These are phyloP conservation scores for Arabidopsis suecica DNA, from an alignment of 345 rosid genomes.

Conservation along the genomic window DNA sequence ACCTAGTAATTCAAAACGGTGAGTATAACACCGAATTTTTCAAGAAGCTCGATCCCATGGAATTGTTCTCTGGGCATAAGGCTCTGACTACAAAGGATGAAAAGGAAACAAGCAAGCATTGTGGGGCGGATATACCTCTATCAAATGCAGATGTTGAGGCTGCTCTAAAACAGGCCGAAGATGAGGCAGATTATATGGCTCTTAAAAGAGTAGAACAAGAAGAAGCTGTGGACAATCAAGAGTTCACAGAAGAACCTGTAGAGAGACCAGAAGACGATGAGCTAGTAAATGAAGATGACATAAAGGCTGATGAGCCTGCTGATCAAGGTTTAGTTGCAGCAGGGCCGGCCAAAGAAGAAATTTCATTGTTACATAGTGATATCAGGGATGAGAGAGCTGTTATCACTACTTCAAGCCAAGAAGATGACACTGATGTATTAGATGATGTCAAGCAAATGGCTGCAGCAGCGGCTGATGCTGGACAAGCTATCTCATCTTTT, in stretches of 20 bases:
- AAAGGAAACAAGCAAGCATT: constrained; percentile 54
- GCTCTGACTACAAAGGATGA: constrained; percentile 62
- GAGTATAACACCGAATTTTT: constrained; percentile 96
- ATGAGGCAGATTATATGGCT: constrained; percentile 99
- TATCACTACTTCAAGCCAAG: constrained; percentile 63
- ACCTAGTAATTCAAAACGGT: constrained; percentile 98
- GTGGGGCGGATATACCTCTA: constrained; percentile 60
- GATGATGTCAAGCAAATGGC: constrained; percentile 97
- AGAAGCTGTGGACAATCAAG: constrained; percentile 99
- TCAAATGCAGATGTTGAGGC: constrained; percentile 98
- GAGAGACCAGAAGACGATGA: constrained; percentile 96
- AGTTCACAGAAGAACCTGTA: constrained; percentile 93
- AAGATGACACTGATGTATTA: constrained; percentile 86
- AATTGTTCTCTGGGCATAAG: constrained; percentile 87
- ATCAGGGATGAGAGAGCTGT: constrained; percentile 62
- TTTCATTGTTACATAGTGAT: constrained; percentile 43
- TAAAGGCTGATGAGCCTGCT: constrained; percentile 73
- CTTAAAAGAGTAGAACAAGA: constrained; percentile 96
- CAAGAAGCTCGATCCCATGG: constrained; percentile 99
- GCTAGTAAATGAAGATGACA: constrained; percentile 77
- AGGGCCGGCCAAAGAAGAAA: constrained; percentile 52
- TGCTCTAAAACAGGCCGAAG: constrained; percentile 95
- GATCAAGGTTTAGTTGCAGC: constrained; percentile 56
- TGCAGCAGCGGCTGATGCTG: constrained; percentile 91
- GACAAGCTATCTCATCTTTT: constrained; percentile 83